phyloP scores from a whole-genome alignment of 495 filamentous ascomycete genomes.

The Darksidea phi region DNA sequence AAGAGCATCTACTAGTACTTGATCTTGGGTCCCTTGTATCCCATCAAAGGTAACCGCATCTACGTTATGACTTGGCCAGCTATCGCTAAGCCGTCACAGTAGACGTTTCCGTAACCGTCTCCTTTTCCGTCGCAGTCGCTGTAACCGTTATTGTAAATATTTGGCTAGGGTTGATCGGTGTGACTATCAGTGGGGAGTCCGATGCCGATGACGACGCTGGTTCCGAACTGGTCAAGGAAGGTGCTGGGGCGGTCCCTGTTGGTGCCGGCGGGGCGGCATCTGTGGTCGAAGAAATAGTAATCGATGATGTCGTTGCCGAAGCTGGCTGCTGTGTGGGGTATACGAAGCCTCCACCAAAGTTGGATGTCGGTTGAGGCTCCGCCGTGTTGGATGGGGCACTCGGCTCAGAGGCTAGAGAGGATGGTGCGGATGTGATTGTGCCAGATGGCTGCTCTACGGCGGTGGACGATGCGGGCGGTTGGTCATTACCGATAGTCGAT shows the following conservation, averaged over 20 bases:
- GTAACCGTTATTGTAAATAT: conserved; percentile 33
- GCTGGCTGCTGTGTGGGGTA: not conserved
- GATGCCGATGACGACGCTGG: conserved; percentile 8
- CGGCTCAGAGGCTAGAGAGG: conserved; percentile 2
- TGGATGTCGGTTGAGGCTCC: not conserved
- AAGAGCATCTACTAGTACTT: not conserved
- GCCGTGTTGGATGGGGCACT: not conserved
- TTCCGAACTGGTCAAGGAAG: conserved; percentile 6
- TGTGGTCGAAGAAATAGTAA: not conserved
- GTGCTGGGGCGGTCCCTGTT: not conserved
- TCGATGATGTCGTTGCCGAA: not conserved
- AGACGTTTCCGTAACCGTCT: conserved; percentile 16
- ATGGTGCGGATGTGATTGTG: not conserved
- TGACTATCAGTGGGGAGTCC: conserved; percentile 10
- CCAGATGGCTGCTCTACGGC: not conserved
- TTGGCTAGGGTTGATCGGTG: conserved; percentile 23
- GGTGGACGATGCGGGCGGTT: not conserved
- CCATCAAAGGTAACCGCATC: not conserved
- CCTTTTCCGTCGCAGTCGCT: conserved; percentile 19
- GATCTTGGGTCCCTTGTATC: not conserved
- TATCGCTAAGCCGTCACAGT: conserved; percentile 9
- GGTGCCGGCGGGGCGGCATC: conserved; percentile 3
- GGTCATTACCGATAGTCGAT: not conserved
- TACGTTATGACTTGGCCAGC: no score
- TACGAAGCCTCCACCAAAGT: not conserved